Conservation (phyloP, 2,329 filamentous ascomycete species). For the Plenodomus lindquistii region DNA sequence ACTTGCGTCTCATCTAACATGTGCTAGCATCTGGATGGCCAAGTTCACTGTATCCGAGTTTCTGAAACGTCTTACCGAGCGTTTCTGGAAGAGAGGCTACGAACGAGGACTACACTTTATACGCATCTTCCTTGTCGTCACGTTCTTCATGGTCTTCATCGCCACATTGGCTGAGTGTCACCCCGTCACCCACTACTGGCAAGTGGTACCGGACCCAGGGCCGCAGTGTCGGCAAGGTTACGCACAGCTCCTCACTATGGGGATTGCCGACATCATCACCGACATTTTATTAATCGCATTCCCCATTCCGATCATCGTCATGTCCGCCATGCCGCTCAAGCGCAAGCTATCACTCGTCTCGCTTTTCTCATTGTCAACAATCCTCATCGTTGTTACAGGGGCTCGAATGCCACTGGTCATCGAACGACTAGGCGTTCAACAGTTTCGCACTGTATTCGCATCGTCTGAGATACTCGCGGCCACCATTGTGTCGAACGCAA, state of each 20-base stretch:
- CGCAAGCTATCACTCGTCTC: constrained; percentile 78
- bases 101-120: constrained; percentile 72
- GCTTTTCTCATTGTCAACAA: constrained; percentile 82
- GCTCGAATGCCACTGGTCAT: constrained; percentile 84
- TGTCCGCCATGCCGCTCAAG: constrained; percentile 73
- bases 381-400: constrained; percentile 76
- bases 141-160: constrained; percentile 79
- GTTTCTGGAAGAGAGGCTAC: constrained; percentile 79
- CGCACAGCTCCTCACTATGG: constrained; percentile 86
- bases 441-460: constrained; percentile 84
- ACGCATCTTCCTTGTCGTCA: constrained; percentile 73
- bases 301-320: constrained; percentile 84
- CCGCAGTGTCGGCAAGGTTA: constrained; percentile 84
- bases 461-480: constrained; percentile 90
- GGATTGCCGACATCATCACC: constrained; percentile 83
- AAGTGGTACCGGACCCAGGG: constrained; percentile 74
- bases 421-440: constrained; percentile 70
- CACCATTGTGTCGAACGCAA: constrained; percentile 80
- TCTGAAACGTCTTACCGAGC: constrained; percentile 79
- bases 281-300: constrained; percentile 87
- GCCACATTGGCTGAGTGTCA: constrained; percentile 82
- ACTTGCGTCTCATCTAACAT: constrained; percentile 10
- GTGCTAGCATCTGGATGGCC: constrained; percentile 79
- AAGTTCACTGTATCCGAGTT: constrained; percentile 93
- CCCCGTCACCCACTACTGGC: constrained; percentile 61